Evolutionary conservation across 768 basidiomycete genomes (phyloP).

Genomic region (Clavulina sp.): DNA sequence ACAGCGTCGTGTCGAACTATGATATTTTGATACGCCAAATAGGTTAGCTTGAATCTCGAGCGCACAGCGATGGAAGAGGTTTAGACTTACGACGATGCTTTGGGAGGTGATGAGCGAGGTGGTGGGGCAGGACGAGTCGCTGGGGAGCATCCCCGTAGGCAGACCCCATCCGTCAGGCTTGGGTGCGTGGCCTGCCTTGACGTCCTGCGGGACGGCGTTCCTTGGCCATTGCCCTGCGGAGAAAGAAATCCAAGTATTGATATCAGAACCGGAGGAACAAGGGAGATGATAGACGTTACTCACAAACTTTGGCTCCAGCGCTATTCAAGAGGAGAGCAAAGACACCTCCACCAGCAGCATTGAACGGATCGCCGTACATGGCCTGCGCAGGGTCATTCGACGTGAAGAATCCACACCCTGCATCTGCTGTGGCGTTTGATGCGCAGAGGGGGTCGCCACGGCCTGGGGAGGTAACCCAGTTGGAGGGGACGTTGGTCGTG

Average conservation of each 20-base stretch:
- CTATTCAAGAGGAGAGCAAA: constrained; percentile 25
- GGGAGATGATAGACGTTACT: constrained; percentile 6
- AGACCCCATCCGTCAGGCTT: constrained; percentile 27
- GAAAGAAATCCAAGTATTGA: too few relatives aligned
- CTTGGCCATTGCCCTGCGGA: constrained; percentile 8
- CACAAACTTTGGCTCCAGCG: constrained; percentile 29
- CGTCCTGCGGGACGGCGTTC: constrained; percentile 20
- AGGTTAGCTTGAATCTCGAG: background rate
- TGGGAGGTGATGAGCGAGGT: constrained; percentile 23
- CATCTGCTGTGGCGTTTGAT: constrained; percentile 18
- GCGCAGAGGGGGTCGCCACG: constrained; percentile 15
- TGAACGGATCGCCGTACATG: constrained; percentile 28
- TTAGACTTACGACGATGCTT: constrained; percentile 19
- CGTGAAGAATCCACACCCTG: constrained; percentile 27
- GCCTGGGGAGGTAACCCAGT: background rate
- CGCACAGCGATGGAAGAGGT: background rate
- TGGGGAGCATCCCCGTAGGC: constrained; percentile 25
- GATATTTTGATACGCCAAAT: background rate
- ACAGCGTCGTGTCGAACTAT: constrained; percentile 22
- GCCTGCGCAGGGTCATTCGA: constrained; percentile 18
- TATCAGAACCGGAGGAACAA: constrained; percentile 20
- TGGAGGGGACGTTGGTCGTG: background rate
- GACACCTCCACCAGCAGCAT: constrained; percentile 28
- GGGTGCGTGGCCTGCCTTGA: constrained; percentile 19
- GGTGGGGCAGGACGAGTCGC: constrained; percentile 20